Percentiles rank a stretch among this genome's conserved stretches.
These are phyloP conservation scores for Globisporangium uncinulatum DNA, from an alignment of 352 stramenopile genomes.

Conservation along the genomic window DNA sequence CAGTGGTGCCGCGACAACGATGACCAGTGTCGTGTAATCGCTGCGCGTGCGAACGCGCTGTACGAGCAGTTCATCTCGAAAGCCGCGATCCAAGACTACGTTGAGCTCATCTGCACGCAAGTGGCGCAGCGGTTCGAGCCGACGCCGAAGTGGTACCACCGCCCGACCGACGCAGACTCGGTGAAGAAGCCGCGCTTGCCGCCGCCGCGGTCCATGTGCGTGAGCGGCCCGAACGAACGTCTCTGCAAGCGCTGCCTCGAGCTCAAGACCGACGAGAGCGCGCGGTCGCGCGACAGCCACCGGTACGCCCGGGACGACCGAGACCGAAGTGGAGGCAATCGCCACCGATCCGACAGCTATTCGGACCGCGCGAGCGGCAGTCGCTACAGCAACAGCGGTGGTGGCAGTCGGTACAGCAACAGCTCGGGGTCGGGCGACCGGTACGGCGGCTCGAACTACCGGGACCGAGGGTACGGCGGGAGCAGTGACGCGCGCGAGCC, in stretches of 20 bases:
- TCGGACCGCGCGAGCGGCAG: constrained; percentile 11
- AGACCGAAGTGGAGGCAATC: constrained; percentile 6
- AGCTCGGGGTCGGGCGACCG: constrained; percentile 18
- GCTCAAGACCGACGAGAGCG: constrained; percentile 52
- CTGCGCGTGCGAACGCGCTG: constrained; percentile 89
- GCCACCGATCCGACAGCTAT: constrained; percentile 8
- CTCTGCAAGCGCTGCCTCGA: constrained; percentile 68
- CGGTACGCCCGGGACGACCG: constrained; percentile 18
- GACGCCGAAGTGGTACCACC: constrained; percentile 56
- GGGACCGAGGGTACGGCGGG: constrained; percentile 23
- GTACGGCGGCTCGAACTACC: constrained; percentile 17
- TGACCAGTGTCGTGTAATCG: constrained; percentile 95
- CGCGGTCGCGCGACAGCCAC: constrained; percentile 16
- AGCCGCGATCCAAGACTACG: constrained; percentile 95
- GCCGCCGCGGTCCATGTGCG: constrained; percentile 47
- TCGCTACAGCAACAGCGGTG: constrained; percentile 20
- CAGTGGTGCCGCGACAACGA: constrained; percentile 97
- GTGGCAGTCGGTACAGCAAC: constrained; percentile 2
- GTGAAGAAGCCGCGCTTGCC: constrained; percentile 56
- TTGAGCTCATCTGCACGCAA: constrained; percentile 93
- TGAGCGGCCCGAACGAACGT: constrained; percentile 43
- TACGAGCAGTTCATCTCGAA: constrained; percentile 93
- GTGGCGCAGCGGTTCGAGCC: constrained; percentile 88
- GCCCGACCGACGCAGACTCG: constrained; percentile 44
- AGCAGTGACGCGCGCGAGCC: constrained; percentile 24